These are phyloP conservation scores for Xerocomus potaroensis DNA, from an alignment of 768 basidiomycete species.

Conservation along the genomic window DNA sequence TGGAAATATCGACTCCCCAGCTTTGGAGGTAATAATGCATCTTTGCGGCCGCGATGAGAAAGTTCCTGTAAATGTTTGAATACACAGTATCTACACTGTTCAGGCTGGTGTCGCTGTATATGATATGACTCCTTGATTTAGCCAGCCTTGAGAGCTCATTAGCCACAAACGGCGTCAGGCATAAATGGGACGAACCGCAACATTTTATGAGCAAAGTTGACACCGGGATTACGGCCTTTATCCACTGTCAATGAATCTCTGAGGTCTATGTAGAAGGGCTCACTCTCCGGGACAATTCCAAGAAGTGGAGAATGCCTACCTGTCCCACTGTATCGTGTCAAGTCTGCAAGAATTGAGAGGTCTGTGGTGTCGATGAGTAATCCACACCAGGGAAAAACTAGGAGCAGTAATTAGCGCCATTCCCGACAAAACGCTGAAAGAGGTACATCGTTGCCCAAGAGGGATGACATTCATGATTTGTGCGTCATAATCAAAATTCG, in stretches of 20 bases:
- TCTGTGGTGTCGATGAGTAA: conserved; percentile 69
- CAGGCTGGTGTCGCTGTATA: conserved; percentile 72
- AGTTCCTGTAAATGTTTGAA: conserved; percentile 84
- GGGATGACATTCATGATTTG: conserved; percentile 51
- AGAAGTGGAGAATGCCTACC: conserved; percentile 39
- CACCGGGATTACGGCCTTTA: conserved; percentile 59
- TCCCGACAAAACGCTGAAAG: background rate
- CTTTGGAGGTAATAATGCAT: conserved; percentile 76
- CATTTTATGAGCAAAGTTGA: conserved; percentile 67
- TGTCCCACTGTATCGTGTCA: conserved; percentile 57
- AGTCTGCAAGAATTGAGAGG: conserved; percentile 78
- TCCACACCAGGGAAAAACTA: conserved; percentile 95
- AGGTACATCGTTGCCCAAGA: conserved; percentile 41
- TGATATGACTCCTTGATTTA: conserved; percentile 70
- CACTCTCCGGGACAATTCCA: background rate
- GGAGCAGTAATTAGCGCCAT: background rate
- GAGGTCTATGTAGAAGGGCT: conserved; percentile 42
- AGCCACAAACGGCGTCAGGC: background rate
- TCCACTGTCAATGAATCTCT: conserved; percentile 69
- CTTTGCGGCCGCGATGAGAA: conserved; percentile 79
- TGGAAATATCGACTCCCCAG: conserved; percentile 46
- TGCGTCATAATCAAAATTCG: conserved; percentile 72
- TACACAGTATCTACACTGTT: conserved; percentile 62
- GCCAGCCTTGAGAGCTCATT: conserved; percentile 47
- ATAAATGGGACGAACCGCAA: conserved; percentile 49